These are phyloP conservation scores for Diaporthe nobilis DNA, from an alignment of 2,329 filamentous ascomycete genomes.

Conservation along the genomic window DNA sequence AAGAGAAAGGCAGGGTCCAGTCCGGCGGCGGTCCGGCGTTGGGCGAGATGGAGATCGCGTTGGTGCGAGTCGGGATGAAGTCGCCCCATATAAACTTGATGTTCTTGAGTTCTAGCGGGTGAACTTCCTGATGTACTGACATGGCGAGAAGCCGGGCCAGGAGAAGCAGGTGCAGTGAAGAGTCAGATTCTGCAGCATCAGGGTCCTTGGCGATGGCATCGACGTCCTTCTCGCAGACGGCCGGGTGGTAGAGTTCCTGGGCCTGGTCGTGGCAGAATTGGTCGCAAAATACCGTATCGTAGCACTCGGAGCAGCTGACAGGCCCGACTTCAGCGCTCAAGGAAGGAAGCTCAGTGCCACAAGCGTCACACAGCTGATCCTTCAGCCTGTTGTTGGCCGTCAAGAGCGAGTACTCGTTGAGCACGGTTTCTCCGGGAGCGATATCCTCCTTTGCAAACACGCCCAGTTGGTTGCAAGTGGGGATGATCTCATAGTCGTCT, in stretches of 20 bases:
- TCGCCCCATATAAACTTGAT: conserved; percentile 80
- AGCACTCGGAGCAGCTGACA: conserved; percentile 72
- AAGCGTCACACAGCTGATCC: conserved; percentile 91
- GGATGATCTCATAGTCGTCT: conserved; percentile 63
- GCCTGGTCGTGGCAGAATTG: conserved; percentile 71
- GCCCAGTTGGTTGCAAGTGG: conserved; percentile 83
- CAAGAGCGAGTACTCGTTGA: conserved; percentile 87
- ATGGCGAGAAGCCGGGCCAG: conserved; percentile 75
- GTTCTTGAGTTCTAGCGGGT: conserved; percentile 75
- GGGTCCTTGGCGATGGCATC: conserved; percentile 76
- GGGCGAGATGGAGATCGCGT: conserved; percentile 68
- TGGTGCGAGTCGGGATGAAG: conserved; percentile 67
- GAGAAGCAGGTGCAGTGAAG: conserved; percentile 74
- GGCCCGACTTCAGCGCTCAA: conserved; percentile 63
- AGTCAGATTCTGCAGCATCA: conserved; percentile 70
- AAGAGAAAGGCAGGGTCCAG: conserved; percentile 83
- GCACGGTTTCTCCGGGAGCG: conserved; percentile 79
- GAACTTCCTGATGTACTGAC: conserved; percentile 70
- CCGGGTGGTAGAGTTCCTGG: conserved; percentile 72
- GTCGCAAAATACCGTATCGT: conserved; percentile 77
- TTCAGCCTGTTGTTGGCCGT: conserved; percentile 92
- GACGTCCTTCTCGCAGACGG: conserved; percentile 76
- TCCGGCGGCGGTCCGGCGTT: conserved; percentile 70
- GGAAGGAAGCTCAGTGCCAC: conserved; percentile 79
- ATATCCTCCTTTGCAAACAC: conserved; percentile 91